phyloP scores from a whole-genome alignment of 2,329 filamentous ascomycete species.

The Epichloe bromicola region DNA sequence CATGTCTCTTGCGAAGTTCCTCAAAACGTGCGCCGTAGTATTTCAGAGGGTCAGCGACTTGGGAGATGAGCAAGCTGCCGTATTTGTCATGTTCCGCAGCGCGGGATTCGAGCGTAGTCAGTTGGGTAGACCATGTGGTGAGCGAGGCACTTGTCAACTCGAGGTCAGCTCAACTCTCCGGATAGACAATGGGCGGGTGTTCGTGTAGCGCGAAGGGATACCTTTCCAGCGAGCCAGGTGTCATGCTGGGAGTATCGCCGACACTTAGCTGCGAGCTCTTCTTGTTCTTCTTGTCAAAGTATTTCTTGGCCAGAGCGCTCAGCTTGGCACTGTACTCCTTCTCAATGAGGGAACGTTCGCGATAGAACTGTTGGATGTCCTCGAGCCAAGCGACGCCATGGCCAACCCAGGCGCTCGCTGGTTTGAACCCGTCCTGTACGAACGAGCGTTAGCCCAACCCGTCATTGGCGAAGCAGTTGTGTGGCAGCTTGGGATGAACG shows the following conservation, averaged over 20 bases:
- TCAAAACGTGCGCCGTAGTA: slow-evolving; percentile 64
- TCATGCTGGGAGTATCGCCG: slow-evolving; percentile 84
- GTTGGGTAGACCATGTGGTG: slow-evolving; percentile 91
- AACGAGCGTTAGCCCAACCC: not conserved
- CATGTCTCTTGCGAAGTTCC: slow-evolving; percentile 81
- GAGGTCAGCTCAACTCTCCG: not conserved
- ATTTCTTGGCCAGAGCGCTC: slow-evolving; percentile 79
- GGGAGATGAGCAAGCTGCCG: slow-evolving; percentile 60
- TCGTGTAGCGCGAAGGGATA: slow-evolving; percentile 18
- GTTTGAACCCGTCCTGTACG: slow-evolving; percentile 82
- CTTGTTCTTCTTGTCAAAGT: slow-evolving; percentile 91
- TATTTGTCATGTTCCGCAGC: slow-evolving; percentile 84
- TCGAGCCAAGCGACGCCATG: slow-evolving; percentile 91
- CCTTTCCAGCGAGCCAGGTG: slow-evolving; percentile 89
- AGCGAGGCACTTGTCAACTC: slow-evolving; percentile 58
- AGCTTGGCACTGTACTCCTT: slow-evolving; percentile 93
- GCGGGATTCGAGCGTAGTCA: slow-evolving; percentile 76
- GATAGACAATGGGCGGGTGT: not conserved
- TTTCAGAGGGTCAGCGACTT: slow-evolving; percentile 80
- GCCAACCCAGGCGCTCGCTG: slow-evolving; percentile 81
- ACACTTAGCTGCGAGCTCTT: slow-evolving; percentile 82
- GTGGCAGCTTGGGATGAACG: not conserved
- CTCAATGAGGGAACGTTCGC: slow-evolving; percentile 84
- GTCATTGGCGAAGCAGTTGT: not conserved
- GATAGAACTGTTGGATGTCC: slow-evolving; percentile 94